These are phyloP conservation scores for Colletotrichum costaricense DNA, from an alignment of 2,329 filamentous ascomycete genomes.

Conservation along the genomic window DNA sequence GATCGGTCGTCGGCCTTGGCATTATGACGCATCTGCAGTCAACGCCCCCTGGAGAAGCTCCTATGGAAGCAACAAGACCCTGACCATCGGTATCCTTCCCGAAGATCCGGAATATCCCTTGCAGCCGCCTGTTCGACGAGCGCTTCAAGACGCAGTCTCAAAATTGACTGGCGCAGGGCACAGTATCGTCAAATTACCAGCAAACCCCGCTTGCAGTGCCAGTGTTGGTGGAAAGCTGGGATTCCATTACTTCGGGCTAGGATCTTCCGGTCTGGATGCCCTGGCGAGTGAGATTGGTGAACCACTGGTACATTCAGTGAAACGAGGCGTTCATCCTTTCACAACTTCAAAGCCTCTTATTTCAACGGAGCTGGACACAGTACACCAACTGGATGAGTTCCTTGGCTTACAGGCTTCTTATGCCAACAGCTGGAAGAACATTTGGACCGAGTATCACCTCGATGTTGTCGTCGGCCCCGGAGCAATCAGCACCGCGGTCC, in stretches of 20 bases:
- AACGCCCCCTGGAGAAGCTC: constrained; percentile 58
- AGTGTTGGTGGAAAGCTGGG: constrained; percentile 45
- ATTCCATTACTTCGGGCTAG: constrained; percentile 54
- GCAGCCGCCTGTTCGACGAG: constrained; percentile 60
- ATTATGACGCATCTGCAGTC: constrained; percentile 53
- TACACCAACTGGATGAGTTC: constrained; percentile 55
- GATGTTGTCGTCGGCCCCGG: constrained; percentile 62
- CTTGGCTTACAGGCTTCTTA: constrained; percentile 45
- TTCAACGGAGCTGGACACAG: constrained; percentile 38
- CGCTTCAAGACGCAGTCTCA: constrained; percentile 52
- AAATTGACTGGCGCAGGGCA: constrained; percentile 57
- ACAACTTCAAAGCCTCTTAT: constrained; percentile 43
- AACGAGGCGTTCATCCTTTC: constrained; percentile 36
- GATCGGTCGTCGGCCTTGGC: constrained; percentile 53
- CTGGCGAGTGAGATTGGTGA: constrained; percentile 50
- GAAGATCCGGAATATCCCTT: constrained; percentile 60
- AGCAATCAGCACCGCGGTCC: constrained; percentile 61
- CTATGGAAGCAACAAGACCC: constrained; percentile 33
- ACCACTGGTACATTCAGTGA: constrained; percentile 54
- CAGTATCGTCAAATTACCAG: constrained; percentile 49
- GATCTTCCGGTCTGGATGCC: constrained; percentile 43
- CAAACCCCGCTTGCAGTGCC: constrained; percentile 44
- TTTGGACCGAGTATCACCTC: constrained; percentile 54
- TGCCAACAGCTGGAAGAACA: constrained; percentile 53
- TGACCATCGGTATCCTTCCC: constrained; percentile 61